Evolutionary conservation across 2,329 filamentous ascomycete genomes (phyloP), one percentile per base, ranked within the genome.

Genomic region (Cladorrhinum sp.): DNA sequence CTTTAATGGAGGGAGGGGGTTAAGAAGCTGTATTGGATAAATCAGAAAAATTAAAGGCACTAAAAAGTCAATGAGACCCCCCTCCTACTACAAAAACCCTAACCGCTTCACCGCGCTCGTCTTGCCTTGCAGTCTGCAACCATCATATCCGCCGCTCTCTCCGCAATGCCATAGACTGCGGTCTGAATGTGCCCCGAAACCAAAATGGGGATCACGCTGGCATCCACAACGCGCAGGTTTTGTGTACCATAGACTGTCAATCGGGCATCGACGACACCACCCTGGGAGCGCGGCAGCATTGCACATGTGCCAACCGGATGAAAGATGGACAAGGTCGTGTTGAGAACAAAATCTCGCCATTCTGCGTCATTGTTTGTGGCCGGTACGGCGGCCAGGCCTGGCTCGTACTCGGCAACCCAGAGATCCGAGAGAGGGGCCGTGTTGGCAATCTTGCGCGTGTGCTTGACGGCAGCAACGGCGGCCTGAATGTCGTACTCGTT

Each of bases 331-430:
- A 52, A 9, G 27, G 49, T 57, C 2, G 51, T 66, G 24, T 61
- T 59, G 8, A 48, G 4, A 13, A 66, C 50, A 49, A 58, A 63
- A 23, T 55, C 29, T 12, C 38, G 32, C 64, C 61, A 63, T 48
- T 65, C 38, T 12, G 56, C 62, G 23, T 65, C 62, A 9, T 59
- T 63, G 41, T 58, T 41, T 16, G 67, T 64, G 0, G 36, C 52
- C 6, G 61, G 65, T 16, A 68, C 65, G 0, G 38, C 53, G 8
- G 60, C 66, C 49, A 66, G n/a, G 2, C 71, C 71, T 1, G 72
- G 75, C 62, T 73, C 72, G 32, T 75, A 74, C 64, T 77, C 75
- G 10, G 51, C 65, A 1, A 64, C 68, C 70, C 71, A 73, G 0
- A 72, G 48, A 0, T 65, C 68, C n/a, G 55, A 57, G 62, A 76